These are phyloP conservation scores for Pythium aphanidermatum DNA, from an alignment of 352 stramenopile genomes.

Conservation along the genomic window DNA sequence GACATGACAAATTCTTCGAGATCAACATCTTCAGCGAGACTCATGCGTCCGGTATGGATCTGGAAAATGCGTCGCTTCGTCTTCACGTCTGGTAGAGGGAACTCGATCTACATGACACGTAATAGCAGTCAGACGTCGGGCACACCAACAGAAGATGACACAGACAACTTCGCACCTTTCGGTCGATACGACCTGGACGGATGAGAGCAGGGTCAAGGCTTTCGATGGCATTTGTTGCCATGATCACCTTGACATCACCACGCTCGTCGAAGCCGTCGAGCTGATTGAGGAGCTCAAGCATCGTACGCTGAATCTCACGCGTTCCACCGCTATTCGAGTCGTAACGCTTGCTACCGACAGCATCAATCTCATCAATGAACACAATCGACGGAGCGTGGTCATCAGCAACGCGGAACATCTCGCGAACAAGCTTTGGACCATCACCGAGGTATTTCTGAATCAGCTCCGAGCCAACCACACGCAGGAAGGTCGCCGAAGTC, in stretches of 20 bases:
- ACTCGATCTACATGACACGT: slow-evolving; percentile 92
- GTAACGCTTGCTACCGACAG: slow-evolving; percentile 99
- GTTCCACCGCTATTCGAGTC: slow-evolving; percentile 97
- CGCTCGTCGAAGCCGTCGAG: slow-evolving; percentile 99
- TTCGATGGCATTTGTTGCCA: slow-evolving; percentile 99
- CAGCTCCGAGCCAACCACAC: slow-evolving; percentile 98
- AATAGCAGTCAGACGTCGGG: not conserved
- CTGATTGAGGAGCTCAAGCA: slow-evolving; percentile 99
- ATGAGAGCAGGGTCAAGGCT: slow-evolving; percentile 98
- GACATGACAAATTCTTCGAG: slow-evolving; percentile 99
- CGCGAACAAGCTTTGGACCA: slow-evolving; percentile 98
- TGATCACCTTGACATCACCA: slow-evolving; percentile 99
- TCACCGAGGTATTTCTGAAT: slow-evolving; percentile 99
- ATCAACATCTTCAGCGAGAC: slow-evolving; percentile 97
- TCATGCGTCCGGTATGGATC: slow-evolving; percentile 99
- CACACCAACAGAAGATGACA: not conserved
- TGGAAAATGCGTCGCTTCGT: slow-evolving; percentile 99
- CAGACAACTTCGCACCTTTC: slow-evolving; percentile 78
- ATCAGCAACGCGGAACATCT: slow-evolving; percentile 99
- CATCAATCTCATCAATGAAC: slow-evolving; percentile 99
- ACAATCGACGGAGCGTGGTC: slow-evolving; percentile 99
- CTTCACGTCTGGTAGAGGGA: slow-evolving; percentile 99
- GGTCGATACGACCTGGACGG: slow-evolving; percentile 98
- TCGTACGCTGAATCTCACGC: slow-evolving; percentile 99
- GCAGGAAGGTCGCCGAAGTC: slow-evolving; percentile 99